Evolutionary conservation across 768 basidiomycete genomes (phyloP).

Genomic region (Russula vinacea): DNA sequence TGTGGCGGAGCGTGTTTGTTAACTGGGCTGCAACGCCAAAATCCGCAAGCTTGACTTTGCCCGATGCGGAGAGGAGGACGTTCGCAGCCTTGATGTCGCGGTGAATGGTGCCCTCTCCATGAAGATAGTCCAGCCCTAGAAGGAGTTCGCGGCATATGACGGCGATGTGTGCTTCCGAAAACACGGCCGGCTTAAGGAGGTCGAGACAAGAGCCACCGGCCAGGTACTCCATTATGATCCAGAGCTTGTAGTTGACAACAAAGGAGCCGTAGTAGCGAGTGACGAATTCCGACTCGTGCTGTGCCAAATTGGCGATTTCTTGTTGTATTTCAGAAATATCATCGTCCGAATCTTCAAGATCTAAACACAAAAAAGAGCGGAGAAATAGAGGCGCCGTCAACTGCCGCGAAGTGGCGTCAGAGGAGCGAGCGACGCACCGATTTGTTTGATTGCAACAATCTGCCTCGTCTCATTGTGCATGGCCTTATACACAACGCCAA

Average conservation of each 20-base stretch:
- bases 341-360: slow-evolving; percentile 97
- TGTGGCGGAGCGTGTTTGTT: slow-evolving; percentile 89
- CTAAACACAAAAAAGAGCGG: slow-evolving; percentile 40
- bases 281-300: slow-evolving; percentile 95
- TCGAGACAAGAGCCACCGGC: slow-evolving; percentile 98
- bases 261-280: slow-evolving; percentile 97
- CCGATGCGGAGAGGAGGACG: slow-evolving; percentile 82
- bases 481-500: slow-evolving; percentile 96
- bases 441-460: slow-evolving; percentile 97
- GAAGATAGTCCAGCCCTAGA: slow-evolving; percentile 92
- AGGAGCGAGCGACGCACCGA: slow-evolving; percentile 55
- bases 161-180: slow-evolving; percentile 92
- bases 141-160: slow-evolving; percentile 92
- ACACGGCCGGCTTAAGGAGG: slow-evolving; percentile 85
- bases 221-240: slow-evolving; percentile 99
- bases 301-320: slow-evolving; percentile 94
- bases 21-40: slow-evolving; percentile 98
- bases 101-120: slow-evolving; percentile 93
- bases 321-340: slow-evolving; percentile 99
- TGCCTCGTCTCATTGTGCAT: slow-evolving; percentile 92
- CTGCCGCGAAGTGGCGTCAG: neutral
- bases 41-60: slow-evolving; percentile 96
- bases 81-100: slow-evolving; percentile 99
- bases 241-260: slow-evolving; percentile 93
- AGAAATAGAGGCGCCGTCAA: neutral